A percentile compares a stretch with the other conserved stretches of the same genome.
Conservation (phyloP, 2,329 filamentous ascomycete genomes). For the Samsoniella hepiali region DNA sequence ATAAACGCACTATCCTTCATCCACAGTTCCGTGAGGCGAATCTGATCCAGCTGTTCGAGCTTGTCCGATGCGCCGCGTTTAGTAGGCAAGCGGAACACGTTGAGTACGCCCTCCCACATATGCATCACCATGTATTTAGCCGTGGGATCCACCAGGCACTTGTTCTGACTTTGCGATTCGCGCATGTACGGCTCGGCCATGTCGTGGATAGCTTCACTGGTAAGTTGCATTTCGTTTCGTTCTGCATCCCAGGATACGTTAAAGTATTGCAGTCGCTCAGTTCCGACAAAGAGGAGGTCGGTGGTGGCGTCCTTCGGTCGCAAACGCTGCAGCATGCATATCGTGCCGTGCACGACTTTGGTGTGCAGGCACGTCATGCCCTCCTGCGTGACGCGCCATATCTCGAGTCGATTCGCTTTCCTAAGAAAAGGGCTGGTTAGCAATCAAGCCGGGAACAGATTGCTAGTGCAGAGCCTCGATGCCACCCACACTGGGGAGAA, state of each 20-base stretch:
- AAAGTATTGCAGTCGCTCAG: conserved; percentile 86
- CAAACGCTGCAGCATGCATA: conserved; percentile 80
- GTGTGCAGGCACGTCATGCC: conserved; percentile 64
- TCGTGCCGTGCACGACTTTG: conserved; percentile 76
- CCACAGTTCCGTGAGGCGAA: conserved; percentile 57
- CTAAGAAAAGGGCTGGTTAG: conserved; percentile 43
- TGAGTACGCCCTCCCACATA: conserved; percentile 59
- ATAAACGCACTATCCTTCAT: conserved; percentile 57
- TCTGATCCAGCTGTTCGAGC: conserved; percentile 50
- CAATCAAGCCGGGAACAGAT: conserved; percentile 12
- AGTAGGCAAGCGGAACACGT: conserved; percentile 49
- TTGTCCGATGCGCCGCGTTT: conserved; percentile 44
- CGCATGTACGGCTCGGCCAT: conserved; percentile 59
- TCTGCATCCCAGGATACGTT: conserved; percentile 76
- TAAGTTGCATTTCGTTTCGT: conserved; percentile 47
- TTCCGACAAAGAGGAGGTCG: conserved; percentile 89
- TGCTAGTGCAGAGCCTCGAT: not conserved
- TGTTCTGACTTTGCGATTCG: conserved; percentile 78
- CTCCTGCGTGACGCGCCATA: conserved; percentile 68
- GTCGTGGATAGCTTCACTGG: conserved; percentile 52
- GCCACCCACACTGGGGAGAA: not conserved
- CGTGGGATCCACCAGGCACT: conserved; percentile 79
- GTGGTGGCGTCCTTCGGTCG: conserved; percentile 69
- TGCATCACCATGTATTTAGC: conserved; percentile 58
- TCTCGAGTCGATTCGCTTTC: conserved; percentile 80